Evolutionary conservation across 306 rosid genomes (phyloP).

Genomic region (Fragaria vesca): DNA sequence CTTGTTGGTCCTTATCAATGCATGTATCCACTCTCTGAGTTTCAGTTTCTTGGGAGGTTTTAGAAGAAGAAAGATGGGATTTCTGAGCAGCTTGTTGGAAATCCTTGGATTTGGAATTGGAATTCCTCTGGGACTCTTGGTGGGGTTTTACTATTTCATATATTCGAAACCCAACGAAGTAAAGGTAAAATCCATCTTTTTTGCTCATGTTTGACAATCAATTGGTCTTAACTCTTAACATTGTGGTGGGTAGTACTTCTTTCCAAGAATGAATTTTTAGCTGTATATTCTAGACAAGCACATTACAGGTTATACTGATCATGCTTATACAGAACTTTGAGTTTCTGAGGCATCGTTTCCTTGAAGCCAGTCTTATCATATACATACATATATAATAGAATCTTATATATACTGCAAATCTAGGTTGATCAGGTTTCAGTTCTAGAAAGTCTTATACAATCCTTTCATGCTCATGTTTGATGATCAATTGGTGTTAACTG

Average conservation of each 20-base stretch:
- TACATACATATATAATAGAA: no score
- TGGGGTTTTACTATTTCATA: slow-evolving; percentile 75
- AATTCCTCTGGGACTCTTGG: slow-evolving; percentile 75
- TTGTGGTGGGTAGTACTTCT: background rate
- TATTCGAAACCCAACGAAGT: slow-evolving; percentile 59
- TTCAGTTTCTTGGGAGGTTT: slow-evolving; percentile 13
- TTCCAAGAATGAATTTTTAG: background rate
- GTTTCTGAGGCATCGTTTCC: no score
- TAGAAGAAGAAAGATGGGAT: slow-evolving; percentile 55
- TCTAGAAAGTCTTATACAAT: background rate
- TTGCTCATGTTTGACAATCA: slow-evolving; percentile 13
- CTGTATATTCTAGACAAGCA: background rate
- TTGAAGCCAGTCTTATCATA: no score
- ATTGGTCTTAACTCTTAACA: background rate
- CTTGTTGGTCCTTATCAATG: background rate
- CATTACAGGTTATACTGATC: background rate
- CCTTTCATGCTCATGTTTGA: slow-evolving; percentile 7
- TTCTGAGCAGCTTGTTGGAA: slow-evolving; percentile 58
- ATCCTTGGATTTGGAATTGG: slow-evolving; percentile 74
- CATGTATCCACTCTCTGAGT: slow-evolving; percentile 6
- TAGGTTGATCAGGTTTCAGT: background rate
- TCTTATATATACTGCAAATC: no score
- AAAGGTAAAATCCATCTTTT: slow-evolving; percentile 39
- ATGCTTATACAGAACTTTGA: background rate
- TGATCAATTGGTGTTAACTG: background rate